Percentiles rank a stretch among this genome's conserved stretches.
phyloP scores from a whole-genome alignment of 73 alveolate species.

The Halteria grandinella region DNA sequence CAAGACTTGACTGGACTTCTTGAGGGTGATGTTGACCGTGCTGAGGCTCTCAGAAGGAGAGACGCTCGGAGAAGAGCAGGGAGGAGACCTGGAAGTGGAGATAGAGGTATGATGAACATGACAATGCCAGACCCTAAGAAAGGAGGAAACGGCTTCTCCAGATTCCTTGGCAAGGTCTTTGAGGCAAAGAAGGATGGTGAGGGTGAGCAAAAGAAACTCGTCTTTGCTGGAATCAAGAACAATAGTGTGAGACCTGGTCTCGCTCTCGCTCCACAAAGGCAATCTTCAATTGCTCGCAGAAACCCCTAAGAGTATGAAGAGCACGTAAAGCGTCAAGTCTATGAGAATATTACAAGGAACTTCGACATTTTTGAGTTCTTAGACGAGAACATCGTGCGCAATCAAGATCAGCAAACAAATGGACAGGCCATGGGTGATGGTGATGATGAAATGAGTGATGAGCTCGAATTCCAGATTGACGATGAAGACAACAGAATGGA shows the following conservation, averaged over 20 bases:
- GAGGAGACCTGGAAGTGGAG: neutral
- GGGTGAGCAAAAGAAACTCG: conserved; percentile 19
- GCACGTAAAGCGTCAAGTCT: no score
- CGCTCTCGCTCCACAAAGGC: no score
- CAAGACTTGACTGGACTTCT: conserved; percentile 7
- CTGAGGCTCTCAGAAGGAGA: neutral
- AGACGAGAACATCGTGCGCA: no score
- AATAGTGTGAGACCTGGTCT: no score
- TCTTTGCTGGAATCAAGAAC: conserved; percentile 23
- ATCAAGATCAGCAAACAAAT: no score
- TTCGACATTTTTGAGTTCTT: conserved; percentile 40
- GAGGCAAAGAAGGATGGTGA: neutral
- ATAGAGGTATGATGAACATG: neutral
- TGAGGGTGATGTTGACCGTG: neutral
- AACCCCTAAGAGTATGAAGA: no score
- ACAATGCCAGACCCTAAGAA: neutral
- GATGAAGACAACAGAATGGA: neutral
- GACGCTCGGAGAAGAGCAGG: neutral
- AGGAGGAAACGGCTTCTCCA: neutral
- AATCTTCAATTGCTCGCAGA: no score
- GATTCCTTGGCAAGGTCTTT: conserved; percentile 44
- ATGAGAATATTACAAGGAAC: no score
- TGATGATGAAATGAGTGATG: conserved; percentile 35
- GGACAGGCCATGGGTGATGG: no score
- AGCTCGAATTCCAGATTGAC: neutral